These are phyloP conservation scores for Yamadazyma aaseri DNA, from an alignment of 1,139 yeast genomes.

Conservation along the genomic window DNA sequence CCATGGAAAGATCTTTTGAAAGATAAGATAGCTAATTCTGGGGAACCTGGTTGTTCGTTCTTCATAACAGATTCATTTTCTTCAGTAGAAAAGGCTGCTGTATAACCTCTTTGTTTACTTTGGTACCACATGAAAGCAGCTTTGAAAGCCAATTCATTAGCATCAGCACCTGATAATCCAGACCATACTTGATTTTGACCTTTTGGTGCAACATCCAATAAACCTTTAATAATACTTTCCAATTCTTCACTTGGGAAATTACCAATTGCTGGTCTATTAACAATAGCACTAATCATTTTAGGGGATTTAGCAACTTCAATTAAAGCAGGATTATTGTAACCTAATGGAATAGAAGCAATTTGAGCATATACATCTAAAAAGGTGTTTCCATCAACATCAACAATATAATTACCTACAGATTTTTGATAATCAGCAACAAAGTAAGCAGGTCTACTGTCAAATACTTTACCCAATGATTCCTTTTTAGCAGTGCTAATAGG, in stretches of 20 bases:
- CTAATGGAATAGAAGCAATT: conserved; percentile 71
- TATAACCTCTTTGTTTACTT: conserved; percentile 54
- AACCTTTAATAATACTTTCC: conserved; percentile 53
- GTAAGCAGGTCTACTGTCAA: conserved; percentile 68
- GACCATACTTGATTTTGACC: conserved; percentile 72
- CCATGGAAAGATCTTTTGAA: conserved; percentile 82
- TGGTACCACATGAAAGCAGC: conserved; percentile 81
- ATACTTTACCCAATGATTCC: conserved; percentile 51
- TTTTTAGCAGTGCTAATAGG: conserved; percentile 52
- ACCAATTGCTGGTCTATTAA: conserved; percentile 74
- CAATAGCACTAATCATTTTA: conserved; percentile 65
- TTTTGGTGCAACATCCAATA: conserved; percentile 67
- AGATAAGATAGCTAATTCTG: conserved; percentile 70
- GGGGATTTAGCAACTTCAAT: conserved; percentile 59
- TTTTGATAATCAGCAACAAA: conserved; percentile 65
- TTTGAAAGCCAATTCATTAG: conserved; percentile 81
- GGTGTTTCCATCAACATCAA: conserved; percentile 68
- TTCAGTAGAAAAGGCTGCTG: conserved; percentile 51
- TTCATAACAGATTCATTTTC: conserved; percentile 64
- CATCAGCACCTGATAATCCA: conserved; percentile 80
- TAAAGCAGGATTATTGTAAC: conserved; percentile 74
- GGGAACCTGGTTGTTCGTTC: conserved; percentile 71
- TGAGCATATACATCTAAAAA: conserved; percentile 68
- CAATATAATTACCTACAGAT: conserved; percentile 67
- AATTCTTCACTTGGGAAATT: conserved; percentile 69